Evolutionary conservation across 768 basidiomycete genomes (phyloP).

Genomic region (Polyporus arcularius): DNA sequence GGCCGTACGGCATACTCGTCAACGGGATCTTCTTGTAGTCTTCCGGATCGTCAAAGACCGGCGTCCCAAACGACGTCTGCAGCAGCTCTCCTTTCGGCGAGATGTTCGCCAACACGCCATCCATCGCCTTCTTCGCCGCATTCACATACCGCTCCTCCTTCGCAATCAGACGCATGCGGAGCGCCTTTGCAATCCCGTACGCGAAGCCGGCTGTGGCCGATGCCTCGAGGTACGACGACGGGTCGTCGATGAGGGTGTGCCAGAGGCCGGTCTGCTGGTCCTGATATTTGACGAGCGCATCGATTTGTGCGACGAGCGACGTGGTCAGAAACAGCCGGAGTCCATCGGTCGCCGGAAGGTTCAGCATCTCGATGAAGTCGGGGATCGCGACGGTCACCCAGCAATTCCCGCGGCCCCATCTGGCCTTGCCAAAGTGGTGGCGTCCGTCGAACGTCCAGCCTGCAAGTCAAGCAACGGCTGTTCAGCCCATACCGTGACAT

Average conservation of each 20-base stretch:
- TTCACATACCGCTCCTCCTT: constrained; percentile 41
- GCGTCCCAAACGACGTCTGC: constrained; percentile 55
- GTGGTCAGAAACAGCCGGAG: constrained; percentile 43
- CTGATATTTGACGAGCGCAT: constrained; percentile 48
- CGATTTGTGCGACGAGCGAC: constrained; percentile 46
- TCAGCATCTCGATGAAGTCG: constrained; percentile 50
- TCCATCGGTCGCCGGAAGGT: constrained; percentile 42
- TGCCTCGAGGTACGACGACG: constrained; percentile 51
- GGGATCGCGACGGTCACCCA: constrained; percentile 51
- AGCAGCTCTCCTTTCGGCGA: constrained; percentile 46
- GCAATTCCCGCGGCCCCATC: constrained; percentile 59
- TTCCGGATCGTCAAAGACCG: constrained; percentile 48
- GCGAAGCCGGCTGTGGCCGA: constrained; percentile 51
- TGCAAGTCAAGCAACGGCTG: constrained; percentile 10
- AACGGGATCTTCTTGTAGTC: constrained; percentile 52
- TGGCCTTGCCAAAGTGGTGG: constrained; percentile 47
- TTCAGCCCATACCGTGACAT: background rate
- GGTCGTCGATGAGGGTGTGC: constrained; percentile 57
- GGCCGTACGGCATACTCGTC: constrained; percentile 61
- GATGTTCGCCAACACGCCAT: constrained; percentile 46
- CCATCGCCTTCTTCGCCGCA: constrained; percentile 41
- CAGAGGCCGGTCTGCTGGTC: constrained; percentile 48
- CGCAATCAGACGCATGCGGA: constrained; percentile 45
- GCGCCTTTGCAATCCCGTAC: constrained; percentile 46
- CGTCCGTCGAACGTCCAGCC: constrained; percentile 49